Evolutionary conservation across 768 basidiomycete genomes (phyloP), one percentile per base, ranked within the genome.

Genomic region (Dendrothele bispora): DNA sequence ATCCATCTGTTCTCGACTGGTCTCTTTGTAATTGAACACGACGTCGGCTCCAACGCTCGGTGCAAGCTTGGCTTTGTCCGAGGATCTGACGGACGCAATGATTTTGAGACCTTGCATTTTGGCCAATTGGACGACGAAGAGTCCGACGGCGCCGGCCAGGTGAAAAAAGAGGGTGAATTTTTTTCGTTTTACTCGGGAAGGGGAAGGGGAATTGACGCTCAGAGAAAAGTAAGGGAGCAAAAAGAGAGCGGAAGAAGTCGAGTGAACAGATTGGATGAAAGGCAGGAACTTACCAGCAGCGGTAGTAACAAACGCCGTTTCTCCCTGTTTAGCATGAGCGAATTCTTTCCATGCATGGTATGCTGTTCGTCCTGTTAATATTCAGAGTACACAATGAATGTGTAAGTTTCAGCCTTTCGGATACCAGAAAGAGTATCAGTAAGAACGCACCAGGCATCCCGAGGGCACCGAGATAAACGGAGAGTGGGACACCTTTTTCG

Each of bases 361-460:
- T 2, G 53, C 49, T 21, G 55, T 56, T 35, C 47, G 53, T n/a
- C n/a, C n/a, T n/a, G n/a, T n/a, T n/a, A n/a, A n/a, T n/a, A n/a
- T n/a, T n/a, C n/a, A n/a, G n/a, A n/a, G n/a, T n/a, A n/a, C n/a
- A n/a, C n/a, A n/a, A n/a, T n/a, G n/a, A n/a, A n/a, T n/a, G n/a
- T n/a, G n/a, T n/a, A n/a, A n/a, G n/a, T n/a, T n/a, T n/a, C n/a
- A n/a, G n/a, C n/a, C n/a, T n/a, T n/a, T n/a, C n/a, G n/a, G n/a
- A n/a, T n/a, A n/a, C n/a, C n/a, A n/a, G n/a, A n/a, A n/a, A n/a
- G n/a, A n/a, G n/a, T n/a, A n/a, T n/a, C n/a, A n/a, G n/a, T n/a
- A n/a, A n/a, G n/a, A n/a, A n/a, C n/a, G n/a, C 60, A 75, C 74
- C 70, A 63, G 78, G 71, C 77, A 80, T 80, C 11, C 81, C 80